phyloP scores from a whole-genome alignment of 768 basidiomycete species.

The Mycena capillaripes region DNA sequence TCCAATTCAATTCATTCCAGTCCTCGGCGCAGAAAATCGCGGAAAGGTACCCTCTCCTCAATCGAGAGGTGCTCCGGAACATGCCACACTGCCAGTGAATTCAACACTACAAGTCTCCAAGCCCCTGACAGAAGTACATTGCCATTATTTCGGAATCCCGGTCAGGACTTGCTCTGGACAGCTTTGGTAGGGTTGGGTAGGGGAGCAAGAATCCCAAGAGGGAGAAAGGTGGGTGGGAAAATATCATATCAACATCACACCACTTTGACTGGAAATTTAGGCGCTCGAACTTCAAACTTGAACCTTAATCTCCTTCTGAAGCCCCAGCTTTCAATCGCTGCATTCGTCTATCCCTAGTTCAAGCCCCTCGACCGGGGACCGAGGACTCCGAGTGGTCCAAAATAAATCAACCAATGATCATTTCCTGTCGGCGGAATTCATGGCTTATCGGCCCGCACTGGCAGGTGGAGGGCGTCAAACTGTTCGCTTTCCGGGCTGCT shows the following conservation, averaged over 20 bases:
- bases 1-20: conserved; percentile 2
- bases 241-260: not conserved
- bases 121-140: not conserved
- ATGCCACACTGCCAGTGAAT: not conserved
- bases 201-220: not conserved
- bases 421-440: too few species aligned
- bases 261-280: not conserved
- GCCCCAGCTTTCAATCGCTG: too few species aligned
- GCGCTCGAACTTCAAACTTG: not conserved
- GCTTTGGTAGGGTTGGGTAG: too few species aligned
- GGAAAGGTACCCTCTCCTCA: not conserved
- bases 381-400: too few species aligned
- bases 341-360: too few species aligned
- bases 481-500: too few species aligned
- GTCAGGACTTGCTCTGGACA: not conserved
- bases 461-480: too few species aligned
- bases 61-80: not conserved
- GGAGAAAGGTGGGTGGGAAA: not conserved
- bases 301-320: too few species aligned
- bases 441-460: too few species aligned
- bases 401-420: too few species aligned
- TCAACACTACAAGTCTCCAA: not conserved
- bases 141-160: not conserved
- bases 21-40: not conserved
- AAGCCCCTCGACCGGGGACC: too few species aligned